Base-by-base conservation (phyloP, 2,329 filamentous ascomycete species). In the Alternaria gansuensis region DNA sequence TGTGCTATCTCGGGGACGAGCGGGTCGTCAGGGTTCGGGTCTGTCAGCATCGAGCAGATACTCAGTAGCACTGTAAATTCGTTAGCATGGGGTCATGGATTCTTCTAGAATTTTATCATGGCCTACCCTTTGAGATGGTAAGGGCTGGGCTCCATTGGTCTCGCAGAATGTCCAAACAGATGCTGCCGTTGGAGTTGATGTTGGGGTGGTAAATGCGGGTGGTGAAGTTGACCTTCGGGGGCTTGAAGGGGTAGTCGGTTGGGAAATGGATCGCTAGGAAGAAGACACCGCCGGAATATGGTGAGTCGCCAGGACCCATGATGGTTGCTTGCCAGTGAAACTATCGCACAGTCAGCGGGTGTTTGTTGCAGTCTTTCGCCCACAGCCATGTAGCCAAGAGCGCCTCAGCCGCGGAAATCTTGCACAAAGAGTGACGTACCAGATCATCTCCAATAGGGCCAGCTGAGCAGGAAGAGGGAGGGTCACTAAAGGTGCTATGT, bases 281-380 rank as follows among this genome's bases (percentile, higher is more conserved):
- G 87, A 99, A 99, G 73, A 99, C 94, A 77, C 95, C 95, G 79
- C 94, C 93, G 50, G 93, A 92, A 86, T 98, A 99, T 80, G 95
- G 95, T 77, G 93, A 97, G 82, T 98, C 95, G 80, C 90, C 87
- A 79, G 95, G 95, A 82, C 95, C 95, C 95, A 99, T 99, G 80
- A 99, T 99, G 52, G 95, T 99, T 76, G 95, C 95, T 89, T 99
- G 95, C 95, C 95, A 99, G 88, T 98, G 95, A 79, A 99, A 99
- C 94, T 99, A 74, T 74, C 46, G 45, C 63, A 53, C 50, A 53
- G 70, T 69, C 58, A 72, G 74, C 76, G 76, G 60, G 13, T 63
- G 66, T 50, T 60, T 57, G 54, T 49, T 37, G 48, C 45, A 3
- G n/a, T 48, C 39, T 28, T 5, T 51, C 21, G 24, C 37, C 53